Conservation (phyloP, 164 flowering plant species). For the Vitis labrusca region DNA sequence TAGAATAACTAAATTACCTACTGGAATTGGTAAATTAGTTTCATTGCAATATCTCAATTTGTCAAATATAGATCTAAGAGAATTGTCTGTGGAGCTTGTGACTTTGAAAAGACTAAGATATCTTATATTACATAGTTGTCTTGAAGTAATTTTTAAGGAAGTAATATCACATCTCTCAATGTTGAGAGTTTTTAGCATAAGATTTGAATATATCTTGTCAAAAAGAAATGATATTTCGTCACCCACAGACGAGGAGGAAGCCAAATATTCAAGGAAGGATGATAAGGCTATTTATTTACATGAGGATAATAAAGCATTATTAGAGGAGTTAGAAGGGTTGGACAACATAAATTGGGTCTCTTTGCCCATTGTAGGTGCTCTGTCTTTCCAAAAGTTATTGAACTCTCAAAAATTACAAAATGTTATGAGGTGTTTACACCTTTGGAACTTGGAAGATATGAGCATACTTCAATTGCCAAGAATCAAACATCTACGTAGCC, state of each 20-base stretch:
- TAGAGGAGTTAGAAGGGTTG: neutral
- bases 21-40: neutral
- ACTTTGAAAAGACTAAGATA: neutral
- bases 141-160: neutral
- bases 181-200: neutral
- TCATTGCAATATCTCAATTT: constrained; percentile 10
- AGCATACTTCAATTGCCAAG: too few relatives aligned
- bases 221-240: too few relatives aligned
- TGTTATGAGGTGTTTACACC: too few relatives aligned
- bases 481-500: too few relatives aligned
- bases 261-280: too few relatives aligned
- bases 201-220: too few relatives aligned
- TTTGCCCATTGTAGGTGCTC: neutral
- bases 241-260: too few relatives aligned
- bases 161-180: constrained; percentile 3
- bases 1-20: neutral
- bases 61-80: neutral
- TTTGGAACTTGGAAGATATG: too few relatives aligned
- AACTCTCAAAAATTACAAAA: too few relatives aligned
- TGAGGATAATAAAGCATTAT: neutral
- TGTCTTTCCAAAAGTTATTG: too few relatives aligned
- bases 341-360: neutral
- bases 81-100: neutral
- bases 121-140: neutral
- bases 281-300: too few relatives aligned